These are phyloP conservation scores for Fragilariopsis cylindrus DNA, from an alignment of 108 stramenopile species.

Conservation along the genomic window DNA sequence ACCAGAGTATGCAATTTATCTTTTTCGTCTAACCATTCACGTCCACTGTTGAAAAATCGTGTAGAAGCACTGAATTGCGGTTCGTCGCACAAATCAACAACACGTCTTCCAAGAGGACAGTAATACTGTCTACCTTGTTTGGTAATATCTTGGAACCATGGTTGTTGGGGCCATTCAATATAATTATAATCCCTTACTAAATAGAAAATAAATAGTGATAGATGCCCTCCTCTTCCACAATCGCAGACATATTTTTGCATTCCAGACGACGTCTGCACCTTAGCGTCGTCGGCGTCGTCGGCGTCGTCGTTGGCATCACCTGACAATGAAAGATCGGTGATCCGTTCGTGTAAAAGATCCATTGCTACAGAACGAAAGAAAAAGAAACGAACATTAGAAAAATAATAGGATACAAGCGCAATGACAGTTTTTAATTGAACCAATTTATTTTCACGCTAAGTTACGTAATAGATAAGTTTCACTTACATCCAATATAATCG, in stretches of 20 bases:
- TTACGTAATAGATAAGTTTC: not conserved
- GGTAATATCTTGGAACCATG: conserved; percentile 49
- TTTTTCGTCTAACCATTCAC: conserved; percentile 62
- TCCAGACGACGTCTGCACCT: not conserved
- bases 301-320: not conserved
- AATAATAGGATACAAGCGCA: not conserved
- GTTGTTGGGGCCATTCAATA: conserved; percentile 41
- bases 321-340: conserved; percentile 1
- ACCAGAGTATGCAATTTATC: conserved; percentile 34
- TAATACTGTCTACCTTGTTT: conserved; percentile 38
- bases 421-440: too few species aligned
- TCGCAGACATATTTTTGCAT: conserved; percentile 30
- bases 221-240: conserved; percentile 45
- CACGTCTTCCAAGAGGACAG: conserved; percentile 45
- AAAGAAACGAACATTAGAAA: not conserved
- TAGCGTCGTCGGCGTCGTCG: not conserved
- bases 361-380: not conserved
- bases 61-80: conserved; percentile 38
- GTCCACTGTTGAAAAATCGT: conserved; percentile 43
- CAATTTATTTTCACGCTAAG: too few species aligned
- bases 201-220: conserved; percentile 29
- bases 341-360: conserved; percentile 14
- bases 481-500: conserved; percentile 36
- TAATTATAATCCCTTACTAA: conserved; percentile 25
- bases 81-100: conserved; percentile 55